A percentile compares a stretch with the other conserved stretches of the same genome.
Evolutionary conservation across 352 stramenopile genomes (phyloP).

Genomic region (Pythium scleroteichum): DNA sequence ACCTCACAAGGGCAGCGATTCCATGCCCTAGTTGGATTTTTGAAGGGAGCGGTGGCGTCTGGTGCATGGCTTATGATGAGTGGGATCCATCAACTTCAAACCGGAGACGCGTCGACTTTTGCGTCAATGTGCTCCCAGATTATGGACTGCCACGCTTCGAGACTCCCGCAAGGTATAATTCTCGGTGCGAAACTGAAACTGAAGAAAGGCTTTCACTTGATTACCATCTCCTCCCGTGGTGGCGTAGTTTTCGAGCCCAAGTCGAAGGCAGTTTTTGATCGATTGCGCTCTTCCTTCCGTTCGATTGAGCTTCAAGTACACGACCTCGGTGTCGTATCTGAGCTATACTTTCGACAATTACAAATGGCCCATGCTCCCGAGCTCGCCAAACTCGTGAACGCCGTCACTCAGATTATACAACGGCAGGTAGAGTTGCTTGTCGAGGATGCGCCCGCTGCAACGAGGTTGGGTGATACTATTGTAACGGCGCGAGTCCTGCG

Average conservation of each 20-base stretch:
- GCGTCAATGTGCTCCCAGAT: constrained; percentile 49
- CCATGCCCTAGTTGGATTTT: constrained; percentile 37
- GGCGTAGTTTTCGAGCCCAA: background rate
- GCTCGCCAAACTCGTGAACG: constrained; percentile 40
- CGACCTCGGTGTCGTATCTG: constrained; percentile 43
- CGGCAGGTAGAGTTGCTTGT: constrained; percentile 15
- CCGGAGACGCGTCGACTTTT: constrained; percentile 26
- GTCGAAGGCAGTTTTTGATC: background rate
- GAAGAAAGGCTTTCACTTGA: constrained; percentile 48
- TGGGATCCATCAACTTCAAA: constrained; percentile 36
- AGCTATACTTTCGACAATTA: constrained; percentile 39
- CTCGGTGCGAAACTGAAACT: constrained; percentile 45
- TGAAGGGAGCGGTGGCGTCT: constrained; percentile 52
- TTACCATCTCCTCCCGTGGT: constrained; percentile 6
- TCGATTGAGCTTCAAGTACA: constrained; percentile 35
- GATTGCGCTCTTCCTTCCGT: constrained; percentile 45
- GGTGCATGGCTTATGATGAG: constrained; percentile 58
- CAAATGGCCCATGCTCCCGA: constrained; percentile 37
- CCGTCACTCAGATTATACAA: constrained; percentile 28
- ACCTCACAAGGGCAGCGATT: constrained; percentile 18
- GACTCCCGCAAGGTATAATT: constrained; percentile 42
- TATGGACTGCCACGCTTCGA: constrained; percentile 38
- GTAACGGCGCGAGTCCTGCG: constrained; percentile 1
- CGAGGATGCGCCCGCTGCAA: background rate
- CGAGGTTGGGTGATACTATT: background rate